A percentile compares a stretch with the other conserved stretches of the same genome.
phyloP scores from a whole-genome alignment of 345 rosid species.

The Acer yangbiense region DNA sequence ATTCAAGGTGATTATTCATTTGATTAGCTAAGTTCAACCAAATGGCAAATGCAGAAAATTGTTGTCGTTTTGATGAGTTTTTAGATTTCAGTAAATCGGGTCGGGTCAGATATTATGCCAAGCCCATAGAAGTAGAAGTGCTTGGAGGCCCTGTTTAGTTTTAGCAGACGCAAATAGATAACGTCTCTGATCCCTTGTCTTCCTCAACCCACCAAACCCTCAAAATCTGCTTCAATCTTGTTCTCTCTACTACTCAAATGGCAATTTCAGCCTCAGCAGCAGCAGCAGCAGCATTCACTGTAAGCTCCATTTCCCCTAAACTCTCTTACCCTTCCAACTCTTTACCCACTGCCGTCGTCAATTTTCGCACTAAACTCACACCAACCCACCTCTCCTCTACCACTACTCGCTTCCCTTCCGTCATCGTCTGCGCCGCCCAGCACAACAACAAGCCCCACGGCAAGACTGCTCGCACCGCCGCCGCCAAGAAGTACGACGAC shows the following conservation, averaged over 20 bases:
- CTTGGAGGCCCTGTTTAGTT: no score
- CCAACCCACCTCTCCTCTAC: constrained; percentile 53
- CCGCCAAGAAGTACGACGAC: constrained; percentile 83
- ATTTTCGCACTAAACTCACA: constrained; percentile 33
- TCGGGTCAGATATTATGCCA: no score
- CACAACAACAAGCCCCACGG: constrained; percentile 49
- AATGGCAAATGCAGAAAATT: no score
- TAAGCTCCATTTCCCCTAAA: constrained; percentile 43
- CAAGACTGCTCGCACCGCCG: constrained; percentile 86
- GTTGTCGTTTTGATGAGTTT: no score
- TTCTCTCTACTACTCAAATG: constrained; percentile 31
- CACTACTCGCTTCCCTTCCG: constrained; percentile 4
- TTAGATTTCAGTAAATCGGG: no score
- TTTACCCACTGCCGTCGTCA: constrained; percentile 25
- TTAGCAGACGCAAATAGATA: no score
- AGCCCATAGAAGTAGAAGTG: no score
- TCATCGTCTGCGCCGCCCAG: constrained; percentile 69
- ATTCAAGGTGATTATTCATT: no score
- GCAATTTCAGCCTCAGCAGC: constrained; percentile 61
- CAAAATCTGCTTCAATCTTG: neutral
- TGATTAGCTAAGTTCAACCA: neutral
- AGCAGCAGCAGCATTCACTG: constrained; percentile 28
- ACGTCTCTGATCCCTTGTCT: no score
- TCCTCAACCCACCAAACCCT: no score
- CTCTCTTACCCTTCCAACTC: constrained; percentile 42